Evolutionary conservation across 805 yeast genomes (phyloP).

Genomic region (Saccharomycopsis javanensis): DNA sequence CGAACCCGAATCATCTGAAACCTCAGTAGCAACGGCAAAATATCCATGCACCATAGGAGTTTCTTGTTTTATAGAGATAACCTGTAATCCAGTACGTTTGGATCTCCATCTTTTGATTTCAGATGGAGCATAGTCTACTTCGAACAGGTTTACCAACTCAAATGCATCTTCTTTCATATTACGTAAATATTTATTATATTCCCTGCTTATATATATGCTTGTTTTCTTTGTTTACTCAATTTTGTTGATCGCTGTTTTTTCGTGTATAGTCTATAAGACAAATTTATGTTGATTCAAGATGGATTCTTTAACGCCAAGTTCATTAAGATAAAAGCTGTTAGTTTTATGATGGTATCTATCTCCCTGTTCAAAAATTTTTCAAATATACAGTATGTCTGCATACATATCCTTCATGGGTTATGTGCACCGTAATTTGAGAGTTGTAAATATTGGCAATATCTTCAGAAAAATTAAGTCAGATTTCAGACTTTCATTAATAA

Average conservation of each 20-base stretch:
- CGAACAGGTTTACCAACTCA: conserved; percentile 40
- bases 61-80: conserved; percentile 65
- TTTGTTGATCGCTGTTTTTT: too few relatives aligned
- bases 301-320: too few relatives aligned
- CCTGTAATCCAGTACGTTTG: conserved; percentile 68
- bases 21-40: conserved; percentile 93
- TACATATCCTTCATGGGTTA: not conserved
- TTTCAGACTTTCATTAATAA: too few relatives aligned
- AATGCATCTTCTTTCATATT: conserved; percentile 22
- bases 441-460: not conserved
- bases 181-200: not conserved
- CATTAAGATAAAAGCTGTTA: not conserved
- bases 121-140: conserved; percentile 69
- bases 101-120: conserved; percentile 70
- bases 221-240: not conserved
- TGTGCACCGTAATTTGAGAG: not conserved
- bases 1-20: conserved; percentile 74
- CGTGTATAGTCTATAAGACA: too few relatives aligned
- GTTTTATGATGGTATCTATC: not conserved
- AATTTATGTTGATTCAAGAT: too few relatives aligned
- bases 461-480: too few relatives aligned
- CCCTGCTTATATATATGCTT: not conserved
- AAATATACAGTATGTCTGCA: not conserved
- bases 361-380: not conserved
- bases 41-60: conserved; percentile 90